Evolutionary conservation across 177 flowering plant genomes (phyloP).

Genomic region (Vitis hybrid): DNA sequence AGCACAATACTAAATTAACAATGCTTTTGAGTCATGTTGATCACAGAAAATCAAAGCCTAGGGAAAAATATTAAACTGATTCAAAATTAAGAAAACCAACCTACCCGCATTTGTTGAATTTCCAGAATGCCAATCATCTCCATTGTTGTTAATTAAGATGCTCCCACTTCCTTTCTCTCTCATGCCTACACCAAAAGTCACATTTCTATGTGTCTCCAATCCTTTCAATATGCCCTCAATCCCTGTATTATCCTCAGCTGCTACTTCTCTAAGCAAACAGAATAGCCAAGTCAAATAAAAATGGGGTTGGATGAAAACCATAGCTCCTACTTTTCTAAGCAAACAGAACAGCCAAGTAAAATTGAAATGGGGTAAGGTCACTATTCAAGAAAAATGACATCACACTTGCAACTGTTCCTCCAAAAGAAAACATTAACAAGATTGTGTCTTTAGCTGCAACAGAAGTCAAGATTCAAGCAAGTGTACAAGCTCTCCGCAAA

Average conservation of each 20-base stretch:
- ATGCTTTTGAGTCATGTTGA: neutral
- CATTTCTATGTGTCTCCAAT: conserved; percentile 64
- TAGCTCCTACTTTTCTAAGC: conserved; percentile 28
- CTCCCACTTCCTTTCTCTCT: conserved; percentile 21
- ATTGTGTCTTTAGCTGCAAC: neutral
- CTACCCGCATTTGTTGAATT: conserved; percentile 29
- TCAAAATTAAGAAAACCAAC: conserved; percentile 10
- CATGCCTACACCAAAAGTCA: conserved; percentile 36
- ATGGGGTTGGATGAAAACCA: neutral
- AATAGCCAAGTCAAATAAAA: conserved; percentile 1
- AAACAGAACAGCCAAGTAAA: conserved; percentile 5
- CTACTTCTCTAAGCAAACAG: conserved; percentile 31
- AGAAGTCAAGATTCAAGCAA: too few species aligned
- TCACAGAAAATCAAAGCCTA: neutral
- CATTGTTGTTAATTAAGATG: conserved; percentile 9
- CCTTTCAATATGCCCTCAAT: conserved; percentile 76
- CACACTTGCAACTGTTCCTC: neutral
- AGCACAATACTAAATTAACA: neutral
- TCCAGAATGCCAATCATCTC: conserved; percentile 15
- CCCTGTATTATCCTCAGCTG: conserved; percentile 45
- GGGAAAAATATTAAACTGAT: neutral
- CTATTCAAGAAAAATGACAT: neutral
- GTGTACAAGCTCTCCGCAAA: neutral
- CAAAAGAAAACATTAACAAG: neutral
- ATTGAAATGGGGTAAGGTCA: neutral